Conservation (phyloP, 495 filamentous ascomycete genomes). For the Tetracladium setigerum region DNA sequence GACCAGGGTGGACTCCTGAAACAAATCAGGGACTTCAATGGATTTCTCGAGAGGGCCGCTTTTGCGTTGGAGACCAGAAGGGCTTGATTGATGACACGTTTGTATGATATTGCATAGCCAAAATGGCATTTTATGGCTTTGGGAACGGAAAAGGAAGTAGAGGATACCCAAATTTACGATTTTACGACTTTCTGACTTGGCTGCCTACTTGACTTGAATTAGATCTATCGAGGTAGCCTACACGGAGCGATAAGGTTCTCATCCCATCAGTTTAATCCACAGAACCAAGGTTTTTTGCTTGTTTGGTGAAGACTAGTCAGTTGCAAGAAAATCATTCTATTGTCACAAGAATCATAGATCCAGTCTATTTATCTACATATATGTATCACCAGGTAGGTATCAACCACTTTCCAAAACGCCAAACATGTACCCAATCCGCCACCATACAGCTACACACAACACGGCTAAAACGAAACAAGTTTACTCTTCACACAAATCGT, state of each 20-base stretch:
- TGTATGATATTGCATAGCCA: too few relatives aligned
- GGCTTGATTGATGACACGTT: conserved; percentile 2
- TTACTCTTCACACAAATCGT: conserved; percentile 44
- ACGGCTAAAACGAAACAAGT: conserved; percentile 31
- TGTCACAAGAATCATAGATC: neutral
- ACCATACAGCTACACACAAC: conserved; percentile 21
- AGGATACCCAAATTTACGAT: too few relatives aligned
- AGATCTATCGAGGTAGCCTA: too few relatives aligned
- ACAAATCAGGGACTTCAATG: conserved; percentile 48
- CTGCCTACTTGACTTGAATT: too few relatives aligned
- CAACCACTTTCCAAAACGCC: conserved; percentile 23
- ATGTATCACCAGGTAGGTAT: conserved; percentile 24
- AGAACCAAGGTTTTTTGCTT: too few relatives aligned
- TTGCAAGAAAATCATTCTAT: conserved; percentile 15
- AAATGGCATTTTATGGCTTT: too few relatives aligned
- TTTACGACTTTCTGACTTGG: too few relatives aligned
- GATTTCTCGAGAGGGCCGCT: conserved; percentile 45
- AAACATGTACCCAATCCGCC: conserved; percentile 23
- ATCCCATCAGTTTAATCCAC: too few relatives aligned
- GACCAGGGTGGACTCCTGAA: conserved; percentile 40
- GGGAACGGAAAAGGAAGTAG: too few relatives aligned
- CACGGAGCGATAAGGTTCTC: too few relatives aligned
- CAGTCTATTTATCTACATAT: conserved; percentile 15
- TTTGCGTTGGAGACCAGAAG: conserved; percentile 33
- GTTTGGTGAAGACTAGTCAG: conserved; percentile 11